Base-by-base conservation (phyloP, 768 basidiomycete species). In the Rhodosporidiobolus sp. region DNA sequence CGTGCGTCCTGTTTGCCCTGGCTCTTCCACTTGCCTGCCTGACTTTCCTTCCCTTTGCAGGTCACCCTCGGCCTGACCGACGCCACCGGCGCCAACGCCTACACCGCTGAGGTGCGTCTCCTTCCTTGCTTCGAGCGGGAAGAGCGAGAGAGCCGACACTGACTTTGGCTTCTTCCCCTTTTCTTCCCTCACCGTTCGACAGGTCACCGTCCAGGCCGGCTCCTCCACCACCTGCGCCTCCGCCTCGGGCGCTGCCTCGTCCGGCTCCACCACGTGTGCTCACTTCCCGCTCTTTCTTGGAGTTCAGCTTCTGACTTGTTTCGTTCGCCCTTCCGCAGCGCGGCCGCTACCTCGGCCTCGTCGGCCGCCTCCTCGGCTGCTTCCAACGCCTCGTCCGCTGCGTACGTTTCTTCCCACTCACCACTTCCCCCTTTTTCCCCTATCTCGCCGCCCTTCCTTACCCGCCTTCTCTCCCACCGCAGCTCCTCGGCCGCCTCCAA, bases 41-140 rank as follows among this genome's bases (percentile, higher is more conserved):
- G 43, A 56, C 54, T 30, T 20, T 9, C 53, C 20, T 24, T 26
- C 16, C n/a, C 26, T 8, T 9, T 48, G 45, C 65, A 65, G 65
- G 65, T 72, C 57, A 72, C 71, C 62, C 65, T 72, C 66, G 62
- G 62, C 57, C 24, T 72, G 30, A 72, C 71, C 61, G 71, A 72
- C 66, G 26, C 56, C 9, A 46, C 62, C 19, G 71, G 71, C 19
- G 1, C 12, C 1, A 28, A 66, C 52, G 57, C n/a, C 50, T 72
- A 59, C 71, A 45, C 70, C 62, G 71, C 63, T 19, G 30, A 35
- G 46, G 65, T 65, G 34, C 55, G 63, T 48, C 30, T 4, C 28
- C 16, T 19, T 7, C 16, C 48, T 4, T 26, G 16, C 34, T 30
- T 2, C n/a, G 12, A 19, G 56, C 34, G 11, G 9, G 19, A 10